Evolutionary conservation across 257 asterid genomes (phyloP).

Genomic region (Haberlea rhodopensis): DNA sequence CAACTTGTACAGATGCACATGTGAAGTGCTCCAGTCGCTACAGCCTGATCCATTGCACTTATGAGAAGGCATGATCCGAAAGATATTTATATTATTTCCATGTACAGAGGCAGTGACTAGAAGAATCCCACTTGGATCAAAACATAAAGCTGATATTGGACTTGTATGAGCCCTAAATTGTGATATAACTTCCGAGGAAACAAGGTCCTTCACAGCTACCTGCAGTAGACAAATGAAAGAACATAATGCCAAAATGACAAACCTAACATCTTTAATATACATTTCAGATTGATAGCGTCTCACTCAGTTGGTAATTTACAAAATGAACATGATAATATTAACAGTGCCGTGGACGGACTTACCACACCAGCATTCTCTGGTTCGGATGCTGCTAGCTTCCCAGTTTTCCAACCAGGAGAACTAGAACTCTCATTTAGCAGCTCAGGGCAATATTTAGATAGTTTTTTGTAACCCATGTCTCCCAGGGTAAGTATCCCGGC

Average conservation of each 20-base stretch:
- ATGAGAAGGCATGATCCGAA: constrained; percentile 55
- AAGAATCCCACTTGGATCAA: constrained; percentile 75
- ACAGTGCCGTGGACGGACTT: constrained; percentile 30
- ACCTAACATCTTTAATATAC: no score
- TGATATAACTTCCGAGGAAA: constrained; percentile 52
- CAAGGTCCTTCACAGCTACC: constrained; percentile 68
- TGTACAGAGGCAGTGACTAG: constrained; percentile 71
- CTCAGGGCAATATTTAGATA: constrained; percentile 60
- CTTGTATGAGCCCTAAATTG: constrained; percentile 79
- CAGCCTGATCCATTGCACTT: constrained; percentile 37
- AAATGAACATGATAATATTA: constrained; percentile 17
- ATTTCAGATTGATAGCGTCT: constrained; percentile 5
- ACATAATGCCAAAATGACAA: no score
- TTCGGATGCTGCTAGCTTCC: constrained; percentile 52
- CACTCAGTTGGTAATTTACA: constrained; percentile 8
- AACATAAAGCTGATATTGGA: constrained; percentile 73
- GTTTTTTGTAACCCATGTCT: constrained; percentile 67
- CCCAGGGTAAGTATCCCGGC: constrained; percentile 61
- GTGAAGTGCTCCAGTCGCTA: constrained; percentile 56
- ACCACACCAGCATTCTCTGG: constrained; percentile 75
- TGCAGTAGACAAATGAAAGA: constrained; percentile 30
- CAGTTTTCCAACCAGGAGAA: constrained; percentile 62
- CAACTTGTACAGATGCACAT: constrained; percentile 68
- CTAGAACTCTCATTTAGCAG: constrained; percentile 56
- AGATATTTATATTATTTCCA: constrained; percentile 64